These are phyloP conservation scores for Potentilla sterilis DNA, from an alignment of 306 rosid species.

Conservation along the genomic window DNA sequence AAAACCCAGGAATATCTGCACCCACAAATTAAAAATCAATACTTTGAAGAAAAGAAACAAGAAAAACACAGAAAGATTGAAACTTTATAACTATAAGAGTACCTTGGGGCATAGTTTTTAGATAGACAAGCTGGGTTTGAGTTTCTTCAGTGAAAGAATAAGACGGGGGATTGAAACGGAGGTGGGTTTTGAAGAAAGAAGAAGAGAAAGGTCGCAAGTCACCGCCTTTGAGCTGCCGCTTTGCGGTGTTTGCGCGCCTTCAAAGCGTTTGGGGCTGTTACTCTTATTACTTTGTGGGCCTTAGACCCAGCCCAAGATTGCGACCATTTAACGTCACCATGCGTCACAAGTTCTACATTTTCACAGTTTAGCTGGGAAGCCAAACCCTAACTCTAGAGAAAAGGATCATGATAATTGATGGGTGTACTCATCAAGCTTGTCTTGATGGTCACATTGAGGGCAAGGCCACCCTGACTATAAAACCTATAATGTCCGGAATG, in stretches of 20 bases:
- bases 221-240: neutral
- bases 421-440: no score
- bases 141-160: neutral
- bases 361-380: no score
- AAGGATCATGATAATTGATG: no score
- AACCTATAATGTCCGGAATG: no score
- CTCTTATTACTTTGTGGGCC: neutral
- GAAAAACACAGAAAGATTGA: neutral
- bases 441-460: no score
- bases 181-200: neutral
- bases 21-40: neutral
- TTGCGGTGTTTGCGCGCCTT: neutral
- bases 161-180: neutral
- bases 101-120: neutral
- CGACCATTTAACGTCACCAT: no score
- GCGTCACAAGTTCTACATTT: no score
- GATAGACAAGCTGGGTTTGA: neutral
- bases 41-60: neutral
- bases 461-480: no score
- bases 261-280: neutral
- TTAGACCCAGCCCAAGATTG: neutral
- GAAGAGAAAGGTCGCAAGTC: neutral
- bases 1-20: slow-evolving; percentile 83
- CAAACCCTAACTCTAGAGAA: no score
- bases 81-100: neutral